Conservation (phyloP, 305 asterid genomes). For the Fraxinus ornus region DNA sequence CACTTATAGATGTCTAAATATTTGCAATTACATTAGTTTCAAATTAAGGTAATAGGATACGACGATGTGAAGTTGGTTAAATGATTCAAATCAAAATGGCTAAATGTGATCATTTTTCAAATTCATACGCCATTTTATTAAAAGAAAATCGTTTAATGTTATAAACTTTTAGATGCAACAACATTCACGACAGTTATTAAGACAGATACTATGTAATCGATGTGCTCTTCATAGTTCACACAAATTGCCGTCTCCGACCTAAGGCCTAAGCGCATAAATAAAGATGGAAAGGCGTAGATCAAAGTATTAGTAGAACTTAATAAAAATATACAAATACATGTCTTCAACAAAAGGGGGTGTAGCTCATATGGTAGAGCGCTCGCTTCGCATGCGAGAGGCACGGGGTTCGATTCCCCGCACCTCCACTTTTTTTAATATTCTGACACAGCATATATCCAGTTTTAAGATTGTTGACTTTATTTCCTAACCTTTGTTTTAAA, state of each 20-base stretch:
- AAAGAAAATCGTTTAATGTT: neutral
- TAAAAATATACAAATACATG: neutral
- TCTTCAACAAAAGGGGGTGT: neutral
- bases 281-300: neutral
- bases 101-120: neutral
- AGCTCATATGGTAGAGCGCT: conserved; percentile 87
- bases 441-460: neutral
- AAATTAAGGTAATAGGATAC: neutral
- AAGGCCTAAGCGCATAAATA: neutral
- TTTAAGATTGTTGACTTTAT: neutral
- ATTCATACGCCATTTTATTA: neutral
- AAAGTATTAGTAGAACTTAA: neutral
- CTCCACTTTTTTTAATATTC: conserved; percentile 40
- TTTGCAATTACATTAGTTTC: neutral
- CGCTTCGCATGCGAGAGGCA: conserved; percentile 99
- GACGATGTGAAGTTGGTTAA: neutral
- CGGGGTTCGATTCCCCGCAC: conserved; percentile 99
- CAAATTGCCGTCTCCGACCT: neutral
- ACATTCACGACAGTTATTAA: neutral
- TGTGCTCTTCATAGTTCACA: neutral
- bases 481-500: too few relatives aligned
- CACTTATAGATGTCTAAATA: neutral
- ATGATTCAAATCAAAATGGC: neutral
- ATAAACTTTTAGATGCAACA: neutral
- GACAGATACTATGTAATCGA: neutral